Evolutionary conservation across 139 green algal genomes (phyloP), one percentile per base, ranked within the genome.

Genomic region (Micractinium sp.): DNA sequence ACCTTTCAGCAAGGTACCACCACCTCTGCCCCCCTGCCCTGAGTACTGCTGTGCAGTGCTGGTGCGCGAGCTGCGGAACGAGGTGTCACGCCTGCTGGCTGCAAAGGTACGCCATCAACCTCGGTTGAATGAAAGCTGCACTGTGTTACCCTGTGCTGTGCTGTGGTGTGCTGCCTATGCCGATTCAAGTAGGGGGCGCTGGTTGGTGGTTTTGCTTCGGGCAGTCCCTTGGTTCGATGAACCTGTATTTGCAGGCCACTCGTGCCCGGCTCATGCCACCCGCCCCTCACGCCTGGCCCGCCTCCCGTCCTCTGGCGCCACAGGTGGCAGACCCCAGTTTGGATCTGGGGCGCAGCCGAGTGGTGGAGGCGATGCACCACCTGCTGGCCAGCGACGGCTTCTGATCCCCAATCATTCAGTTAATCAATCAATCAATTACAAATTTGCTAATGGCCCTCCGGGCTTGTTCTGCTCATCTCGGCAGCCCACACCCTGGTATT

Each of bases 381-480:
- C 91, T 98, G 66, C 92, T 98, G 36, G 89, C 90, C 7, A 95
- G 81, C 0, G 95, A 98, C 76, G 95, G 95, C 33, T 96, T 97
- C 83, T 98, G 82, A 94, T 56, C n/a, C n/a, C n/a, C n/a, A 56
- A 56, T 56, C 47, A 56, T 56, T 9, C 47, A 56, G 9, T 56
- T n/a, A n/a, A n/a, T n/a, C n/a, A n/a, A n/a, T n/a, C n/a, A n/a
- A n/a, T n/a, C n/a, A n/a, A n/a, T n/a, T n/a, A n/a, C 47, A 9
- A 56, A 56, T 56, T 9, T 56, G 47, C 5, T 56, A 56, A n/a
- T n/a, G n/a, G n/a, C n/a, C n/a, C 47, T 56, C 5, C 47, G 5
- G 5, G 47, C 9, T 9, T 56, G 47, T 9, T 16, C 9, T 9
- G 47, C 47, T 56, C 47, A 56, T n/a, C 47, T 56, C 9, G 47